A percentile compares a stretch with the other conserved stretches of the same genome.
phyloP scores from a whole-genome alignment of 257 asterid genomes.

The Ajuga chamaepitys region DNA sequence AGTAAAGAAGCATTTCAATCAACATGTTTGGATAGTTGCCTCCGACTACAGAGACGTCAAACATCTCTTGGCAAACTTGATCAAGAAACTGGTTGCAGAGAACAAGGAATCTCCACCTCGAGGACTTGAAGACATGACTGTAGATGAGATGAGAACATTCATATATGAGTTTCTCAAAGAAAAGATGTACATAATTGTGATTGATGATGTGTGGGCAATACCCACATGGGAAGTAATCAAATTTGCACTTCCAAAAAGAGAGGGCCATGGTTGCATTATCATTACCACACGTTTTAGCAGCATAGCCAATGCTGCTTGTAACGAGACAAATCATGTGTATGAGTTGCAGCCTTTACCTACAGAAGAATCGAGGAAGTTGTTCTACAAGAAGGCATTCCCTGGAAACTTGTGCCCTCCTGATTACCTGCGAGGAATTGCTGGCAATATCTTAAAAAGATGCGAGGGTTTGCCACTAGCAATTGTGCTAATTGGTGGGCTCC shows the following conservation, averaged over 20 bases:
- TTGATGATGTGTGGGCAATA: conserved; percentile 4
- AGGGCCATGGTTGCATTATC: background rate
- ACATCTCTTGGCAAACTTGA: background rate
- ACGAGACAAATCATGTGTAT: background rate
- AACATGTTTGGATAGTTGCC: background rate
- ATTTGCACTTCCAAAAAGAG: background rate
- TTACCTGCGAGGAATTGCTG: background rate
- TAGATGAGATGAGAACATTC: conserved; percentile 7
- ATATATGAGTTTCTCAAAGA: background rate
- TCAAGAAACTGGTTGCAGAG: background rate
- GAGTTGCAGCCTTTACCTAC: background rate
- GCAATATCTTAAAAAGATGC: too few relatives aligned
- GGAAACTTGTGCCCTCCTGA: background rate
- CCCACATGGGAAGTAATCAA: conserved; percentile 5
- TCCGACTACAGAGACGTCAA: background rate
- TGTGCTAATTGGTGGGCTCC: conserved; percentile 9
- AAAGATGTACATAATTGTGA: background rate
- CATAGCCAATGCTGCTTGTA: background rate
- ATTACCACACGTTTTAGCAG: background rate
- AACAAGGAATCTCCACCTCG: background rate
- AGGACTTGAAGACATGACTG: background rate
- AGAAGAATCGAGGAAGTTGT: background rate
- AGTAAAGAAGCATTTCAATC: background rate
- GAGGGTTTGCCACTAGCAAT: conserved; percentile 14
- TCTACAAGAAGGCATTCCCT: conserved; percentile 3